Evolutionary conservation across 1,284 basidiomycete genomes (phyloP).

Genomic region (Salmacisia buchloeana): DNA sequence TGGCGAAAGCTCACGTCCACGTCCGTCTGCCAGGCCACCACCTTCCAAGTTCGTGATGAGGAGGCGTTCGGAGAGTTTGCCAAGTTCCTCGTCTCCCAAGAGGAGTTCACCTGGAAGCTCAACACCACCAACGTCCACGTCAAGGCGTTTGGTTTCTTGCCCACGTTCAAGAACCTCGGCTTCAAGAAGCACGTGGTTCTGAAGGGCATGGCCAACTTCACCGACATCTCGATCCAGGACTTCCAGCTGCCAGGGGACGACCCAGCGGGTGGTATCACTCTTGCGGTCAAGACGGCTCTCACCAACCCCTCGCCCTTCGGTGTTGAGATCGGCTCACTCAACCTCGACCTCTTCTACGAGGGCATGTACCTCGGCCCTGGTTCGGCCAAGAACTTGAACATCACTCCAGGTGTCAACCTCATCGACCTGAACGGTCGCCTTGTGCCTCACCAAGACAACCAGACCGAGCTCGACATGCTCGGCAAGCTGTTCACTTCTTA

Average conservation of each 20-base stretch:
- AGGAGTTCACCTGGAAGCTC: slow-evolving; percentile 68
- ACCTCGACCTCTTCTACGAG: slow-evolving; percentile 63
- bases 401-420: slow-evolving; percentile 57
- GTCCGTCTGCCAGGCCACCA: slow-evolving; percentile 28
- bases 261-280: slow-evolving; percentile 65
- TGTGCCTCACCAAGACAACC: slow-evolving; percentile 57
- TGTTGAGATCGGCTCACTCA: slow-evolving; percentile 64
- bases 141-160: slow-evolving; percentile 58
- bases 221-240: slow-evolving; percentile 60
- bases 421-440: slow-evolving; percentile 64
- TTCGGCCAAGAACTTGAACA: slow-evolving; percentile 43
- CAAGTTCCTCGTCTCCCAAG: slow-evolving; percentile 60
- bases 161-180: slow-evolving; percentile 39
- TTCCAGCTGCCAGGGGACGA: slow-evolving; percentile 68
- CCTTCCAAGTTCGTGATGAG: slow-evolving; percentile 44
- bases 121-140: slow-evolving; percentile 60
- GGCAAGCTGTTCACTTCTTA: slow-evolving; percentile 69
- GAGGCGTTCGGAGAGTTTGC: slow-evolving; percentile 48
- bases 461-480: slow-evolving; percentile 57
- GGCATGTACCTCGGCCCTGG: slow-evolving; percentile 62
- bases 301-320: slow-evolving; percentile 69
- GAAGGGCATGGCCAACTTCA: slow-evolving; percentile 64
- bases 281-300: slow-evolving; percentile 60
- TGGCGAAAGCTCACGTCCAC: background rate
- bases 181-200: slow-evolving; percentile 42